Percentiles rank a stretch among this genome's conserved stretches.
phyloP scores from a whole-genome alignment of 176 grass and related monocot species.

The Cenchrus americanus region DNA sequence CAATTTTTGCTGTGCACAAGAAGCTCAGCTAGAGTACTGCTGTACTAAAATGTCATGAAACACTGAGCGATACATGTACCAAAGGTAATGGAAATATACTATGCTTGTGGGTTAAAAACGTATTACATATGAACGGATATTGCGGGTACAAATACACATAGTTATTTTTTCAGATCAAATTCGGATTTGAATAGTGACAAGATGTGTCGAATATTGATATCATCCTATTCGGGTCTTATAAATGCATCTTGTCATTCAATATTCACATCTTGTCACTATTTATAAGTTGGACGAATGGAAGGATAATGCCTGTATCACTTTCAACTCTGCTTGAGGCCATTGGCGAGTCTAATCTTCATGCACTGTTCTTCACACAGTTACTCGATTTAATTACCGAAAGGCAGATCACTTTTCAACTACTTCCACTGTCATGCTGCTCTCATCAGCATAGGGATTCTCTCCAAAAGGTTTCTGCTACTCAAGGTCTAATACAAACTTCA shows the following conservation, averaged over 20 bases:
- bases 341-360: constrained; percentile 12
- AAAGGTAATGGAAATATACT: constrained; percentile 27
- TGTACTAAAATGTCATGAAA: constrained; percentile 27
- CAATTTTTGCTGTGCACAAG: constrained; percentile 32
- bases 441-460: background rate
- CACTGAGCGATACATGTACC: constrained; percentile 23
- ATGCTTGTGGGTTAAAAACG: background rate
- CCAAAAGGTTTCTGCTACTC: background rate
- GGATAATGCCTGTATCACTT: too few species aligned
- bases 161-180: too few species aligned
- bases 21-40: constrained; percentile 39
- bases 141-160: too few species aligned
- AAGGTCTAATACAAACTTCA: background rate
- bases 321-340: constrained; percentile 4
- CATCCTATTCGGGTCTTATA: too few species aligned
- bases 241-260: too few species aligned
- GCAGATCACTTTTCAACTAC: background rate
- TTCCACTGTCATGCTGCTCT: constrained; percentile 21
- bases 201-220: too few species aligned
- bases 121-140: too few species aligned
- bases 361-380: background rate
- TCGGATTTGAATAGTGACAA: too few species aligned
- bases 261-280: too few species aligned
- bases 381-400: constrained; percentile 5
- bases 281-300: too few species aligned